Evolutionary conservation across 1,284 basidiomycete genomes (phyloP), one percentile per base, ranked within the genome.

Genomic region (Austroboletus novae-zelandiae): DNA sequence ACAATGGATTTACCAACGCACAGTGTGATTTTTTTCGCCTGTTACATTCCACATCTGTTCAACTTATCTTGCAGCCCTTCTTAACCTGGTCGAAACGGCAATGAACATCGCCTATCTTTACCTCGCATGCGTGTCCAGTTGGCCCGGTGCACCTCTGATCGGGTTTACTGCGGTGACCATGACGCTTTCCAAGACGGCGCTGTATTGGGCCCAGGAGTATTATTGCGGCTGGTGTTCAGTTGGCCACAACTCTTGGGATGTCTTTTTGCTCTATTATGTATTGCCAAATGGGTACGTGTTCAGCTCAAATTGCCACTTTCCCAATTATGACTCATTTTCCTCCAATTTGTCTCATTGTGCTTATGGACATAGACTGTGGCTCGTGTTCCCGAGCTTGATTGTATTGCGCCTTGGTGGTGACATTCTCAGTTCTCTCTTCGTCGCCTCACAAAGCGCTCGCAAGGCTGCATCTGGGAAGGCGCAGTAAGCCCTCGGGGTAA

Each of bases 1-100:
- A 80, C 18, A 79, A 87, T 52, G 94, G 94, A 0, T 97, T 96
- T 70, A 85, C 92, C 11, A 89, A 83, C 58, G 93, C 94, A 2
- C 93, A 96, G 73, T 79, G 91, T 91, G 60, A 55, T 81, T 62
- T 3, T 47, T 23, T 27, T 27, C 29, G 20, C 23, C 17, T 6
- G 0, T 1, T 14, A 8, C 7, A 8, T 47, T 15, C 15, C 10
- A 27, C 23, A 7, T 23, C 20, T 23, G 4, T 20, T 27, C 27
- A 20, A 31, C 23, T 40, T 8, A 14, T 18, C 9, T 42, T 23
- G 31, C 45, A 91, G 91, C 91, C 11, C 62, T 86, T 23, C 68
- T 96, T 58, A 97, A 96, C 68, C 53, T 95, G 51, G 67, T 91
- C 47, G 94, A 97, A 69, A 88, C 83, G 1, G 47, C 81, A 15